Base-by-base conservation (phyloP, 768 basidiomycete genomes). In the Suillus lakei region DNA sequence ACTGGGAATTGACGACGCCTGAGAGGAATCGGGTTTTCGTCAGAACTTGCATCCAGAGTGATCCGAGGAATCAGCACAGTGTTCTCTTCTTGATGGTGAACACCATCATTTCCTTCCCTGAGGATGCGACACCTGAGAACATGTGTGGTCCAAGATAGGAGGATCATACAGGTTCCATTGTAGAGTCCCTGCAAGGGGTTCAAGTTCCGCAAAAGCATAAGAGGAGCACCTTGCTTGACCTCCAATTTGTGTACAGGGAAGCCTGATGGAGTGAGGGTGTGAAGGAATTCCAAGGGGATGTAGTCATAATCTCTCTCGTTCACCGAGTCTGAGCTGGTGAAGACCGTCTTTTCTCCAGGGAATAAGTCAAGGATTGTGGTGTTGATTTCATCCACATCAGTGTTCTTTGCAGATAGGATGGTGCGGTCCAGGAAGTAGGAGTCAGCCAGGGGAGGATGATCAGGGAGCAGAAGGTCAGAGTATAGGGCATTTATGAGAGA, bases 131-230 rank as follows among this genome's bases (percentile, higher is more conserved):
- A 73, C 59, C 75, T 62, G 1, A 81, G 53, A 3, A 80, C 70
- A 18, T 68, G 54, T 13, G 15, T 8, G 28, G 64, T 73, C 60
- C 71, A 71, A 60, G 30, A 67, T n/a, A 63, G 62, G 16, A 73
- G 16, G 1, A 51, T 60, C 50, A 74, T 55, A 0, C 74, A 28
- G 0, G 79, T 79, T 2, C 82, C 83, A 77, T 82, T 81, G 65
- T 77, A 82, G 0, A 83, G 67, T 0, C 82, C 80, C 30, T 71
- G 48, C 0, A 61, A 16, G 5, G 82, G 78, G 55, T 73, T 69
- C 21, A 86, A 69, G 67, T 87, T 86, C 0, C 80, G 60, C 0
- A 86, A 70, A 0, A 86, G 67, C 64, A 86, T 85, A 0, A 85
- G 53, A 5, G 81, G 74, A n/a, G 69, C 69, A 56, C 76, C 73